Evolutionary conservation across 768 basidiomycete species (phyloP).

Genomic region (Macrolepiota dolichaula): DNA sequence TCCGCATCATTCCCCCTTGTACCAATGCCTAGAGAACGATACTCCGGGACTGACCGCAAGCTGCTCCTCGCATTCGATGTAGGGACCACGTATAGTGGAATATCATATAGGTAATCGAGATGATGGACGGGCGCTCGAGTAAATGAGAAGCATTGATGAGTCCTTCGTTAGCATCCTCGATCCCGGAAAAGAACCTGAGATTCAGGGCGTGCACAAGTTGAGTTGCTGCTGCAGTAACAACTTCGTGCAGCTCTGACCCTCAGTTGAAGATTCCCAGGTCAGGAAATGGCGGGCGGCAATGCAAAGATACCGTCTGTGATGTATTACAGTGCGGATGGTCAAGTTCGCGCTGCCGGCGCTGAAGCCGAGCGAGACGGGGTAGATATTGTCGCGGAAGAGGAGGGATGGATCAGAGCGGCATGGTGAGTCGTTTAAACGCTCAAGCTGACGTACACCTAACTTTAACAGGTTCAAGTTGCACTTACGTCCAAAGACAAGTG

Average conservation of each 20-base stretch:
- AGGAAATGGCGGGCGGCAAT: conserved; percentile 14
- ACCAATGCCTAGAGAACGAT: conserved; percentile 1
- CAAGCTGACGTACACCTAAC: too few relatives aligned
- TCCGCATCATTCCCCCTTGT: not conserved
- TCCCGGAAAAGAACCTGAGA: conserved; percentile 24
- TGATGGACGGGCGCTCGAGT: conserved; percentile 19
- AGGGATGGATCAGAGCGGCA: conserved; percentile 13
- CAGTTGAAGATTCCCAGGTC: conserved; percentile 14
- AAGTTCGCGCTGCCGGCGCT: conserved; percentile 11
- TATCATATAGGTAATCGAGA: conserved; percentile 13
- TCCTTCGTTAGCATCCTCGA: conserved; percentile 20
- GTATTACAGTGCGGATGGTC: conserved; percentile 13
- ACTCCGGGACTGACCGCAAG: conserved; percentile 9
- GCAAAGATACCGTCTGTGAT: conserved; percentile 16
- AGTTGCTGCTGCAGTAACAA: not conserved
- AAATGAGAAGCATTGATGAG: not conserved
- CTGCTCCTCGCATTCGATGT: conserved; percentile 16
- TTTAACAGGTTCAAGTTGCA: conserved; percentile 32
- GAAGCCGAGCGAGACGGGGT: conserved; percentile 14
- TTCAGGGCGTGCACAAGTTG: conserved; percentile 24
- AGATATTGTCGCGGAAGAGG: conserved; percentile 12
- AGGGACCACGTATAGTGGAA: conserved; percentile 15
- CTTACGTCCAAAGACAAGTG: conserved; percentile 23
- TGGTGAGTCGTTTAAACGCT: conserved; percentile 3
- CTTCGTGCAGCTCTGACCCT: not conserved